Evolutionary conservation across 306 rosid species (phyloP).

Genomic region (Comarum palustre): DNA sequence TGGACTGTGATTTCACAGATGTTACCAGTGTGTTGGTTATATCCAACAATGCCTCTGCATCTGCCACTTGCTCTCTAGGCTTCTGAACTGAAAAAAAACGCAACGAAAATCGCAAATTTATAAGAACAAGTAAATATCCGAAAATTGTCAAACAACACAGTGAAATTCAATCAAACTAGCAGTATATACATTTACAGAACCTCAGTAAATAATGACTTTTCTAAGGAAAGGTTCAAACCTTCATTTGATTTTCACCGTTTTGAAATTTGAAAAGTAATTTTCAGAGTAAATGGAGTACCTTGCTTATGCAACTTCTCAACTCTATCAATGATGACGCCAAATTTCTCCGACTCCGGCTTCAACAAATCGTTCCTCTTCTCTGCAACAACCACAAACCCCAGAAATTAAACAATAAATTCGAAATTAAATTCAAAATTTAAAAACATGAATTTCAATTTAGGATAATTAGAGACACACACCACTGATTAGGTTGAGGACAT

Average conservation of each 20-base stretch:
- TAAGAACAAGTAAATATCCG: background rate
- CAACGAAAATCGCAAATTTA: background rate
- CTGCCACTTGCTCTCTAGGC: slow-evolving; percentile 85
- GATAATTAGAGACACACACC: slow-evolving; percentile 28
- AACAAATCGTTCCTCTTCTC: slow-evolving; percentile 60
- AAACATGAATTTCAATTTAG: background rate
- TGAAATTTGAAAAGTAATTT: background rate
- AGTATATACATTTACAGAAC: background rate
- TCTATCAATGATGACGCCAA: slow-evolving; percentile 41
- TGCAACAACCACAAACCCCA: slow-evolving; percentile 22
- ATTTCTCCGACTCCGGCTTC: slow-evolving; percentile 44
- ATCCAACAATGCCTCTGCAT: slow-evolving; percentile 72
- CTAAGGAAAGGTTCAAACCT: background rate
- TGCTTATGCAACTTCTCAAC: slow-evolving; percentile 57
- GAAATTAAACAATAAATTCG: background rate
- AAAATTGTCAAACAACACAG: background rate
- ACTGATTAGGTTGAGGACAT: slow-evolving; percentile 48
- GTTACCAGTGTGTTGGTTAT: slow-evolving; percentile 48
- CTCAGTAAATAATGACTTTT: background rate
- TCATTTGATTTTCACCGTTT: background rate
- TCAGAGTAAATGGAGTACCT: slow-evolving; percentile 33
- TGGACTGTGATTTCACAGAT: slow-evolving; percentile 53
- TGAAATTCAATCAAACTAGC: background rate
- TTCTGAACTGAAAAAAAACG: slow-evolving; percentile 51
- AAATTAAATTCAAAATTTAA: background rate